Evolutionary conservation across 441 rosid species (phyloP).

Genomic region (Erodium trifolium): DNA sequence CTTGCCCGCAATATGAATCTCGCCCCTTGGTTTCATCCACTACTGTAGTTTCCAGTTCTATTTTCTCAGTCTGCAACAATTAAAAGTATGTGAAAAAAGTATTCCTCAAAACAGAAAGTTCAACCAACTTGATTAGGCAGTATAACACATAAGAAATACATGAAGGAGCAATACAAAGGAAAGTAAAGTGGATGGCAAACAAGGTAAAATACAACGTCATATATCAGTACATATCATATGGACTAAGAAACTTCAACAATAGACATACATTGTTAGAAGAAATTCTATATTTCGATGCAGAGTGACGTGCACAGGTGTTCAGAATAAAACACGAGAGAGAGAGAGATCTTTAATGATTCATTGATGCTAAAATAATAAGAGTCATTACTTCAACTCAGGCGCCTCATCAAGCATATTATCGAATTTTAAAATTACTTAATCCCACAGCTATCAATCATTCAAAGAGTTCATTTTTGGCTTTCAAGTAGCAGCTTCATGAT

Average conservation of each 20-base stretch:
- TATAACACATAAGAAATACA: neutral
- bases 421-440: too few relatives aligned
- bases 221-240: neutral
- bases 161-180: neutral
- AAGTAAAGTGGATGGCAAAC: neutral
- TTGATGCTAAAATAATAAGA: neutral
- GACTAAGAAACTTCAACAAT: too few relatives aligned
- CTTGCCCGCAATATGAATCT: conserved; percentile 25
- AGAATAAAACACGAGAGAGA: neutral
- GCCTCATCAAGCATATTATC: too few relatives aligned
- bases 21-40: conserved; percentile 73
- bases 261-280: neutral
- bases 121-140: neutral
- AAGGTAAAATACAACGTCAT: too few relatives aligned
- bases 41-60: conserved; percentile 91
- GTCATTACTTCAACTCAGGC: neutral
- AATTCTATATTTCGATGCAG: neutral
- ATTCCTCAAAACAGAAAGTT: neutral
- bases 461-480: neutral
- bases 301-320: neutral
- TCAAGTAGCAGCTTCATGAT: neutral
- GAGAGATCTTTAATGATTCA: neutral
- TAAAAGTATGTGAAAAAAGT: neutral
- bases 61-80: conserved; percentile 78
- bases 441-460: neutral